Conservation (phyloP, 2,329 filamentous ascomycete species). For the Cucurbitaria berberidis region DNA sequence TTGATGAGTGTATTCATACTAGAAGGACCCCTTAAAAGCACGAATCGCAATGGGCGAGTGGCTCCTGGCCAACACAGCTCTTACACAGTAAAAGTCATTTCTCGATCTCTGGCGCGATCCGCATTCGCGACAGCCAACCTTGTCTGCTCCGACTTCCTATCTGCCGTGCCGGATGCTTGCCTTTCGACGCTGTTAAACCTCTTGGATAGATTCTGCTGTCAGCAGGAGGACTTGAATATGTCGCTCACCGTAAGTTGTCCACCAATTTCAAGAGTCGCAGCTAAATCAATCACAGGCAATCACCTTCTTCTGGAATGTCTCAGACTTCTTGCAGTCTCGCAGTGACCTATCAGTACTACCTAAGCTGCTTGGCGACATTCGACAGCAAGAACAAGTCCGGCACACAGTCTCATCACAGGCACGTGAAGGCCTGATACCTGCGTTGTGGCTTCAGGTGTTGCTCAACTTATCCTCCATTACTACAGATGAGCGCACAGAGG, state of each 20-base stretch:
- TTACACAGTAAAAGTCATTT: conserved; percentile 53
- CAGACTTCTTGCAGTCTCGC: conserved; percentile 74
- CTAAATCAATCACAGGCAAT: conserved; percentile 67
- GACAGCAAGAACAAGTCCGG: conserved; percentile 60
- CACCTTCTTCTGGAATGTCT: conserved; percentile 95
- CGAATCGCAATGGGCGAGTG: not conserved
- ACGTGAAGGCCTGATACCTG: conserved; percentile 68
- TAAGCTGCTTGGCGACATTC: conserved; percentile 17
- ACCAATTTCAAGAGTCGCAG: not conserved
- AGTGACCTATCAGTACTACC: conserved; percentile 50
- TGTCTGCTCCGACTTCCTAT: conserved; percentile 92
- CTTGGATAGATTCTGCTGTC: conserved; percentile 85
- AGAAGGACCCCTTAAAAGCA: not conserved
- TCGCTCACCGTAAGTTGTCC: conserved; percentile 74
- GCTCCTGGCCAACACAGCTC: not conserved
- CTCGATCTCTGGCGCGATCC: conserved; percentile 78
- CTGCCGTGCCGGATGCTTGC: conserved; percentile 69
- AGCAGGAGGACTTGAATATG: conserved; percentile 92
- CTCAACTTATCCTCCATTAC: conserved; percentile 74
- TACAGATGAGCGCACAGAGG: conserved; percentile 72
- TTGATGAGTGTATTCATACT: conserved; percentile 76
- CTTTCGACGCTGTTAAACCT: conserved; percentile 85
- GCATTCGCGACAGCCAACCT: conserved; percentile 90
- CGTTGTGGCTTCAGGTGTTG: conserved; percentile 79
- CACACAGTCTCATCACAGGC: conserved; percentile 65